Base-by-base conservation (phyloP, 805 yeast genomes). In the Scheffersomyces lignosus region DNA sequence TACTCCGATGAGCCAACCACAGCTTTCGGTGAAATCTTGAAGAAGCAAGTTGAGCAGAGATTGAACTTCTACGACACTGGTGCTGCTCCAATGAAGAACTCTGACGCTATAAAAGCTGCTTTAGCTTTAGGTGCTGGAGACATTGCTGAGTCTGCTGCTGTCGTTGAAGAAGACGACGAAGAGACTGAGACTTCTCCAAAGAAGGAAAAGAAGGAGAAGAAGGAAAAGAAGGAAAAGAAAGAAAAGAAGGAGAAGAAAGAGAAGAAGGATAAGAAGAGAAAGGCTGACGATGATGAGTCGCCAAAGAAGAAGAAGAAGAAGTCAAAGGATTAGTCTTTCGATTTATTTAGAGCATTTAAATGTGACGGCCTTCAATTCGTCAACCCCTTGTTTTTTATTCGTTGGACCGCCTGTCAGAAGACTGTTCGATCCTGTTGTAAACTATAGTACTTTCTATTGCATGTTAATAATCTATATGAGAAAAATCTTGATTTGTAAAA, bases 21-120 rank as follows among this genome's bases (percentile, higher is more conserved):
- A 45, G 87, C 80, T 36, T 93, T 93, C 54, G 99, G 99, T 64
- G 75, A 79, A 54, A 83, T 90, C 38, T 80, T 93, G 67, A 90
- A 88, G 77, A 80, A 87, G 67, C 99, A 93, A 77, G 98, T 93
- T 51, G 99, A 93, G 74, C 96, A 93, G 70, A 86, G 99, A 73
- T 78, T 93, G 58, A 85, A 81, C 67, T 93, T 93, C 64, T 93
- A 89, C 75, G 96, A 87, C 64, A 86, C 96, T 40, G 99, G 99
- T 62, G 85, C 86, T 54, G 82, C 98, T 37, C 96, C 98, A 58
- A 85, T 90, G 81, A 93, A 91, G 78, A 93, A 93, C 62, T 70
- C 91, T 29, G 95, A 88, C 52, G 98, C 98, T 49, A 86, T 93
- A 71, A 79, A 84, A 62, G 87, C 85, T 68, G 99, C 98, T 38